Evolutionary conservation across 2,329 filamentous ascomycete species (phyloP), one percentile per base, ranked within the genome.

Genomic region (Aspergillus aculeatus): DNA sequence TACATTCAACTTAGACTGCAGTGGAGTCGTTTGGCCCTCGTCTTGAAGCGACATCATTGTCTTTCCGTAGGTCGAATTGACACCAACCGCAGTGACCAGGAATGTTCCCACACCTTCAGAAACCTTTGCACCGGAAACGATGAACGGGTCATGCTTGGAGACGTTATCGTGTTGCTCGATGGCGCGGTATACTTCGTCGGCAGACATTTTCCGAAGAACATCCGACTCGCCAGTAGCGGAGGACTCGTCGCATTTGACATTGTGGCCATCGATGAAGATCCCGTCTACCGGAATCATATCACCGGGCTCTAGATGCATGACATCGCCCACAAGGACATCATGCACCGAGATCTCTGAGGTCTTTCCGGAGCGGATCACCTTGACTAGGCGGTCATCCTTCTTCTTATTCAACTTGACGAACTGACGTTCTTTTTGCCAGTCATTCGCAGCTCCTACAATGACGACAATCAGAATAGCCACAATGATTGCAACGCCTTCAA

Each of bases 341-440:
- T 89, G 83, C 4, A 92, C 83, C 0, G 86, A 89, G 44, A 92
- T 85, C 71, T 90, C 86, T 63, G 83, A 81, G 0, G 86, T 86
- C 66, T 82, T 86, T 31, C 89, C 91, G 1, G 89, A 92, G n/a
- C 91, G 87, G 54, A 90, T 79, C 10, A 91, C 87, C 62, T 91
- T 92, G 66, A 94, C 86, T 53, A 84, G 79, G 32, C 90, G 84
- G 69, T 92, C 87, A 53, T 92, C 87, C 73, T 93, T 93, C 70
- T 91, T 91, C 73, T 86, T 86, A 75, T 92, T 92, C 61, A 93
- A 78, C 73, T 91, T 91, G 44, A 90, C 88, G 68, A 93, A 93
- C 68, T 91, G 89, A 50, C 88, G 83, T 72, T 92, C 90, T 74
- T 92, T 92, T 69, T 93, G 90, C 83, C 87, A 93, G 70, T 93